Evolutionary conservation across 371 early-diverging fungal species (phyloP).

Genomic region (Rhizomucor pusillus): DNA sequence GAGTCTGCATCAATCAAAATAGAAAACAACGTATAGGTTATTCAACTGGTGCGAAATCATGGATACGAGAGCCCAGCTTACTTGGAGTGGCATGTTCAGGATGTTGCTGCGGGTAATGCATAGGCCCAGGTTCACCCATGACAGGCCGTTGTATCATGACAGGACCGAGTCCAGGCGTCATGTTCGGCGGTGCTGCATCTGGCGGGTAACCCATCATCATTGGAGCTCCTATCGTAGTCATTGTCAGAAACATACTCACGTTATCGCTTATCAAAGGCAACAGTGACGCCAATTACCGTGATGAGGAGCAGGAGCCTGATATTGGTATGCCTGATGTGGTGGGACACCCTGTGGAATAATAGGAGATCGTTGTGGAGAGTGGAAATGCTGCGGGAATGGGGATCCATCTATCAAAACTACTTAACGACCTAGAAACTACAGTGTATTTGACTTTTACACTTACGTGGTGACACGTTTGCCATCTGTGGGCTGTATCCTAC

Average conservation of each 20-base stretch:
- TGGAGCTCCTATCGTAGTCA: conserved; percentile 24
- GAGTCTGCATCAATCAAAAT: no score
- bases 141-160: conserved; percentile 37
- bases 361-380: conserved; percentile 48
- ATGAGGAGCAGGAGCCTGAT: conserved; percentile 44
- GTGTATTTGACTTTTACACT: conserved; percentile 8
- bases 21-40: no score
- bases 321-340: conserved; percentile 51
- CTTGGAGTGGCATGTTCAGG: conserved; percentile 5
- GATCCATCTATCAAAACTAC: conserved; percentile 32
- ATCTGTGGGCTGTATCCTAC: conserved; percentile 46
- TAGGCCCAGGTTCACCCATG: conserved; percentile 25
- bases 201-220: conserved; percentile 57
- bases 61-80: no score
- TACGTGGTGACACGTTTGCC: conserved; percentile 43
- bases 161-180: conserved; percentile 10
- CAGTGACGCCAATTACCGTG: conserved; percentile 5
- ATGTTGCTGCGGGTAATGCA: conserved; percentile 26
- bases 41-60: no score
- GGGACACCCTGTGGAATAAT: conserved; percentile 55
- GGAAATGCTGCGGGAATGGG: conserved; percentile 44
- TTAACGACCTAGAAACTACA: no score
- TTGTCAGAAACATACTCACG: not conserved
- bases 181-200: conserved; percentile 45
- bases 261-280: not conserved